Conservation (phyloP, 2,329 filamentous ascomycete genomes). For the Penicillium freii region DNA sequence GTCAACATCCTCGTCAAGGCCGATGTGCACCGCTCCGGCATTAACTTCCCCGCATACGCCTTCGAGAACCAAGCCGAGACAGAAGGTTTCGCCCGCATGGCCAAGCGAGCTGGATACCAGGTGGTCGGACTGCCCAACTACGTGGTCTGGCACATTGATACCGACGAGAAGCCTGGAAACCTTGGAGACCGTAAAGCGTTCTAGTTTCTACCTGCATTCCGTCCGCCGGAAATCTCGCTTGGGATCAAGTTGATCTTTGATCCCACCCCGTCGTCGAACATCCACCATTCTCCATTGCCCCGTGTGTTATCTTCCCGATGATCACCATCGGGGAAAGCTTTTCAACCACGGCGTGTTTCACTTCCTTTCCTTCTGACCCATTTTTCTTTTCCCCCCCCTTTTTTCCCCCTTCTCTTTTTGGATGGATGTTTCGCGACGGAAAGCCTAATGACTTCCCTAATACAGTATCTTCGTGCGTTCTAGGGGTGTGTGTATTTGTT, state of each 20-base stretch:
- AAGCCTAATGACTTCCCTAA: conserved; percentile 37
- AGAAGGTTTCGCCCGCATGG: conserved; percentile 98
- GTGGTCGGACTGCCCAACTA: conserved; percentile 95
- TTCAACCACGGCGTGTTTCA: conserved; percentile 8
- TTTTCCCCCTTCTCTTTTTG: conserved; percentile 11
- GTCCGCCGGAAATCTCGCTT: conserved; percentile 11
- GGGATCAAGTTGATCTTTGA: conserved; percentile 24
- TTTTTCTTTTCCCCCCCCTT: conserved; percentile 16
- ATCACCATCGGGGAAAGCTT: not conserved
- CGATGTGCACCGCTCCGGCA: conserved; percentile 91
- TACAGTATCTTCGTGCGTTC: conserved; percentile 33
- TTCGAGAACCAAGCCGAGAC: conserved; percentile 99
- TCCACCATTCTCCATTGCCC: conserved; percentile 15
- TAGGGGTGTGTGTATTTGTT: conserved; percentile 32
- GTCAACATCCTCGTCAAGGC: conserved; percentile 98
- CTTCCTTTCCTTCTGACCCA: conserved; percentile 18
- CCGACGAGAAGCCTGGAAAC: conserved; percentile 89
- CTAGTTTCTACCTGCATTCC: conserved; percentile 22
- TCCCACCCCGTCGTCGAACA: conserved; percentile 19
- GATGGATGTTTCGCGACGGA: conserved; percentile 28
- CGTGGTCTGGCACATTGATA: conserved; percentile 98
- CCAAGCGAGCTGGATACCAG: conserved; percentile 88
- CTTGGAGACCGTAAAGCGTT: conserved; percentile 42
- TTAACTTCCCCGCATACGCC: conserved; percentile 95
- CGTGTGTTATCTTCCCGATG: not conserved